A percentile compares a stretch with the other conserved stretches of the same genome.
These are phyloP conservation scores for Silene coronaria DNA, from an alignment of 179 eudicot genomes.

Conservation along the genomic window DNA sequence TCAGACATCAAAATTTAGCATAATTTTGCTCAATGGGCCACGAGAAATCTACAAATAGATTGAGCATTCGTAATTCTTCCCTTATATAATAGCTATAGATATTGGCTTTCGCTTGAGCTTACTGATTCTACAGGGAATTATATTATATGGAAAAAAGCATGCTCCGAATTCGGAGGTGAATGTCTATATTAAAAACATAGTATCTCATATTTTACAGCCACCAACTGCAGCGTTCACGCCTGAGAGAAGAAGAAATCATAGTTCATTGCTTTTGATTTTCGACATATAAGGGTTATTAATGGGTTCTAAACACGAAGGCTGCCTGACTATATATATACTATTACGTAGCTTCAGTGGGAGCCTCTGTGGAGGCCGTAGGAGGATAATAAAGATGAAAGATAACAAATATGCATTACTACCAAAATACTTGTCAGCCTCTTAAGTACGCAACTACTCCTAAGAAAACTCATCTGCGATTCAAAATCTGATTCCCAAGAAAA, in stretches of 20 bases:
- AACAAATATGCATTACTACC: neutral
- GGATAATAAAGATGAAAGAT: neutral
- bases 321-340: too few relatives aligned
- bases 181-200: too few relatives aligned
- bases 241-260: too few relatives aligned
- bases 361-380: neutral
- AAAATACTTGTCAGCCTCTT: neutral
- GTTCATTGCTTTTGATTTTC: too few relatives aligned
- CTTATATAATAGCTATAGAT: neutral
- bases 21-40: neutral
- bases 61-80: neutral
- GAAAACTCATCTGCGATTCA: neutral
- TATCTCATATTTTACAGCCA: too few relatives aligned
- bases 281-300: too few relatives aligned
- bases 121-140: too few relatives aligned
- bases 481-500: neutral
- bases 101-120: neutral
- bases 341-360: neutral
- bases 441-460: too few relatives aligned
- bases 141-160: too few relatives aligned
- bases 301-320: too few relatives aligned
- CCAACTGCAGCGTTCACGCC: too few relatives aligned
- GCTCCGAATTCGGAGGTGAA: too few relatives aligned
- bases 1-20: neutral
- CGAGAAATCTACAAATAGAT: neutral